A percentile compares a stretch with the other conserved stretches of the same genome.
Evolutionary conservation across 108 stramenopile genomes (phyloP).

Genomic region (Fragilaria crotonensis): DNA sequence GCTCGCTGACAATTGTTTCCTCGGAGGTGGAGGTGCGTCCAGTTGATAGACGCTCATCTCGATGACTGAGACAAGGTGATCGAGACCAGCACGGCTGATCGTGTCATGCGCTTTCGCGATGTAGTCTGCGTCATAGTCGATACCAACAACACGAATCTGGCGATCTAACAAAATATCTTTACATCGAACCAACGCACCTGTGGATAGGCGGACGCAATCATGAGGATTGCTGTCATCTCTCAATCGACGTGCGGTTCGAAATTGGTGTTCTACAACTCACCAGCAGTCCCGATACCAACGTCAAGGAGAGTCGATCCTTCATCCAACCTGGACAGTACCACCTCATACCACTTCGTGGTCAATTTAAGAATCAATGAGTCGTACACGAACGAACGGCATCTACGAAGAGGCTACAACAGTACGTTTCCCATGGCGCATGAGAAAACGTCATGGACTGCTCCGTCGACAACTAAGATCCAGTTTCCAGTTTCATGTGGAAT

Average conservation of each 20-base stretch:
- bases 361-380: constrained; percentile 49
- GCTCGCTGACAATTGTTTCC: too few species aligned
- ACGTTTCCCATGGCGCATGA: too few species aligned
- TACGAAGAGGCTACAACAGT: too few species aligned
- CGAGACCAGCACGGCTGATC: constrained; percentile 15
- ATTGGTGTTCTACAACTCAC: too few species aligned
- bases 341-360: constrained; percentile 54
- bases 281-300: constrained; percentile 65
- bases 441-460: too few species aligned
- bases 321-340: constrained; percentile 26
- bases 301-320: constrained; percentile 36
- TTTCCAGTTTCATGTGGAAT: too few species aligned
- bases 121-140: constrained; percentile 55
- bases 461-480: too few species aligned
- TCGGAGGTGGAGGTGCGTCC: too few species aligned
- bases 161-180: constrained; percentile 24
- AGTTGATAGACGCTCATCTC: constrained; percentile 34
- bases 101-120: constrained; percentile 36
- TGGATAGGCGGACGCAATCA: too few species aligned
- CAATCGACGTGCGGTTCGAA: too few species aligned
- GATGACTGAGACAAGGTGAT: constrained; percentile 25
- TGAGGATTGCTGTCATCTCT: too few species aligned
- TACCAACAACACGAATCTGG: constrained; percentile 39
- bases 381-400: constrained; percentile 31
- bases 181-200: constrained; percentile 37